These are phyloP conservation scores for Orobanche coerulescens DNA, from an alignment of 257 asterid species.

Conservation along the genomic window DNA sequence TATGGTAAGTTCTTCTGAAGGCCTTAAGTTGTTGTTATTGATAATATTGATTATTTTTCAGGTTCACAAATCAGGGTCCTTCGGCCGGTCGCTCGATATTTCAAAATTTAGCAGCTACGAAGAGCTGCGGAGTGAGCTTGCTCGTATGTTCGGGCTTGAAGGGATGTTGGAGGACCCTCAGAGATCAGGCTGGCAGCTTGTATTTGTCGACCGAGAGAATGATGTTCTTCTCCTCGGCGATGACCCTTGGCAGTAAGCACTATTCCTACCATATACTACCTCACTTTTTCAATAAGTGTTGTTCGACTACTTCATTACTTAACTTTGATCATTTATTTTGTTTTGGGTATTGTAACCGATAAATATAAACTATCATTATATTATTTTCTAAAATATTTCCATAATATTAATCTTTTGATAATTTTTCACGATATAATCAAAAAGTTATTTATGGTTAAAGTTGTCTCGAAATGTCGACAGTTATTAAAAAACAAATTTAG, in stretches of 20 bases:
- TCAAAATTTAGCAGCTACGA: conserved; percentile 87
- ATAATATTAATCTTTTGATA: too few relatives aligned
- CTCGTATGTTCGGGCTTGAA: conserved; percentile 88
- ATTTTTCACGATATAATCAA: too few relatives aligned
- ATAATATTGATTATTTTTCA: conserved; percentile 18
- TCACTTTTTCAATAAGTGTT: neutral
- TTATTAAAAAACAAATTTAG: too few relatives aligned
- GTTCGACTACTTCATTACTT: neutral
- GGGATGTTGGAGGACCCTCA: conserved; percentile 95
- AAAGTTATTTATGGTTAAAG: too few relatives aligned
- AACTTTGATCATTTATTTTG: neutral
- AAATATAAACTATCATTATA: too few relatives aligned
- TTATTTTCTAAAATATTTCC: too few relatives aligned
- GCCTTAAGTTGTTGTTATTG: conserved; percentile 23
- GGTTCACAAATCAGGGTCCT: conserved; percentile 96
- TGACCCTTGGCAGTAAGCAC: conserved; percentile 91
- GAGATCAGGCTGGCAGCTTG: conserved; percentile 99
- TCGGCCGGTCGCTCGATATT: conserved; percentile 82
- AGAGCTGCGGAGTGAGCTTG: conserved; percentile 89
- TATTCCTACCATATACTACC: neutral
- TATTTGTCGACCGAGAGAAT: conserved; percentile 94
- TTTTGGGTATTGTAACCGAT: neutral
- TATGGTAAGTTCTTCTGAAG: conserved; percentile 23
- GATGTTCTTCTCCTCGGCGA: conserved; percentile 98
- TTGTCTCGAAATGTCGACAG: too few relatives aligned